Evolutionary conservation across 108 stramenopile species (phyloP).

Genomic region (Stephanodiscus triporus): DNA sequence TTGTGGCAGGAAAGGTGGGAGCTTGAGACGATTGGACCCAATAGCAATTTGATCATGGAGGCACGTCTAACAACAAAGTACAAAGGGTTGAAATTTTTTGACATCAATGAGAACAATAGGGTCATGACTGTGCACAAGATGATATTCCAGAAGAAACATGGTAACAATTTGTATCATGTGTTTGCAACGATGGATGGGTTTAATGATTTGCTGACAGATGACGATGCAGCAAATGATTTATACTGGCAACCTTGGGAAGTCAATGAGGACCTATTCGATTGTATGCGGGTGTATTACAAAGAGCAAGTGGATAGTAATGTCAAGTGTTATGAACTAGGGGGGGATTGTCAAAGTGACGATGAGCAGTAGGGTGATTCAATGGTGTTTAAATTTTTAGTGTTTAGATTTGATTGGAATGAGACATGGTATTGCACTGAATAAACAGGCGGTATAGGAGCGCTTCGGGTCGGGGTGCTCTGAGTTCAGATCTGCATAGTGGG

Average conservation of each 20-base stretch:
- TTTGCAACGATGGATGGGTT: not conserved
- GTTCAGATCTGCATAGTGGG: too few species aligned
- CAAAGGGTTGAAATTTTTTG: not conserved
- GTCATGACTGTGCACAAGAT: not conserved
- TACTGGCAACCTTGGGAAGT: too few species aligned
- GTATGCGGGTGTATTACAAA: not conserved
- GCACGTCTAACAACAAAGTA: not conserved
- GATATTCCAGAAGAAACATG: not conserved
- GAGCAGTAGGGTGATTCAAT: too few species aligned
- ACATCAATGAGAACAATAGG: not conserved
- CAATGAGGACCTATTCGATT: not conserved
- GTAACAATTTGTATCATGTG: not conserved
- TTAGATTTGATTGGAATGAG: too few species aligned
- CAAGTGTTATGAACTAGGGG: too few species aligned
- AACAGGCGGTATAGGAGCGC: too few species aligned
- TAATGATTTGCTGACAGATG: not conserved
- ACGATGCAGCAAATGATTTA: not conserved
- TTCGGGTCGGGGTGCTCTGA: too few species aligned
- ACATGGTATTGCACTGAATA: too few species aligned
- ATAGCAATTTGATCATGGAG: not conserved
- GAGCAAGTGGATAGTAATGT: too few species aligned
- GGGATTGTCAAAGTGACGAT: too few species aligned
- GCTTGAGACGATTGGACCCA: slow-evolving; percentile 4
- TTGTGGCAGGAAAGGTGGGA: too few species aligned
- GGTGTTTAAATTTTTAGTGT: too few species aligned